Conservation (phyloP, 2,329 filamentous ascomycete species). For the Aspergillus felis region DNA sequence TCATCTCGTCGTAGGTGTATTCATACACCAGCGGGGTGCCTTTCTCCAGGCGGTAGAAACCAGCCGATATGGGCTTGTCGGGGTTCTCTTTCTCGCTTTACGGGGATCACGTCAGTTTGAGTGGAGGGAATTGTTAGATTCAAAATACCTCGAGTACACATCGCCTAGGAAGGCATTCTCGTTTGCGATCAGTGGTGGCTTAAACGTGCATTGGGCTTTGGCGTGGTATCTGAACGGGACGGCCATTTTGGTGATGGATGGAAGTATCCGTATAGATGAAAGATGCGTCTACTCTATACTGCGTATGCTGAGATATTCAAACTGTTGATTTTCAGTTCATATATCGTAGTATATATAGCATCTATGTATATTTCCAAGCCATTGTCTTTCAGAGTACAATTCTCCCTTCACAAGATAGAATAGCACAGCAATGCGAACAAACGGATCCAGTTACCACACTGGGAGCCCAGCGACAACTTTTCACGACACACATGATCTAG, state of each 20-base stretch:
- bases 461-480: neutral
- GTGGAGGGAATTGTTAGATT: neutral
- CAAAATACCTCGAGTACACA: constrained; percentile 49
- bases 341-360: neutral
- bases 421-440: neutral
- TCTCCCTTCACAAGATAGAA: neutral
- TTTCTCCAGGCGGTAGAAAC: constrained; percentile 65
- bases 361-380: neutral
- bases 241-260: constrained; percentile 28
- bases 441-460: neutral
- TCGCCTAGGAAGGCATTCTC: constrained; percentile 67
- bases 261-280: neutral
- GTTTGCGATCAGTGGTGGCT: constrained; percentile 63
- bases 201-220: constrained; percentile 57
- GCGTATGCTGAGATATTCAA: neutral
- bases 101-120: neutral
- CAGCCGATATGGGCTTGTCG: constrained; percentile 58
- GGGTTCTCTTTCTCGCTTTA: constrained; percentile 51
- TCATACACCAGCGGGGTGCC: constrained; percentile 65
- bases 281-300: neutral
- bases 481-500: neutral
- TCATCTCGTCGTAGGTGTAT: constrained; percentile 70
- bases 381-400: neutral
- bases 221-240: constrained; percentile 50
- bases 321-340: neutral